A percentile compares a stretch with the other conserved stretches of the same genome.
Evolutionary conservation across 2,329 filamentous ascomycete species (phyloP).

Genomic region (Pseudogymnoascus verrucosus): DNA sequence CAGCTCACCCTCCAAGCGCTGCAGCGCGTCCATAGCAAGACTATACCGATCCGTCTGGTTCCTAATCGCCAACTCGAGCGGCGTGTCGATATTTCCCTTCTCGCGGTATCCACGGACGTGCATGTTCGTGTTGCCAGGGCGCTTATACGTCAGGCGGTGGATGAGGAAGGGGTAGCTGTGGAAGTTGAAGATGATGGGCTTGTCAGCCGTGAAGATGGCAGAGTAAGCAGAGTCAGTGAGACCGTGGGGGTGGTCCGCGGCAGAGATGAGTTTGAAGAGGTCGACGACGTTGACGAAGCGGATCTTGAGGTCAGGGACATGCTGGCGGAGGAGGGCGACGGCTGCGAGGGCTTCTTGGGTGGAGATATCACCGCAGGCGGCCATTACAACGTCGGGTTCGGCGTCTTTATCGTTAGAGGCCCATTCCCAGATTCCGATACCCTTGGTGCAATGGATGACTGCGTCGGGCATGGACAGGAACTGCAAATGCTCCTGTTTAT

Average conservation of each 20-base stretch:
- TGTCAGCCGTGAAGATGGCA: constrained; percentile 63
- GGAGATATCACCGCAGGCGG: constrained; percentile 64
- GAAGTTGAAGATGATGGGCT: constrained; percentile 75
- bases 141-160: constrained; percentile 68
- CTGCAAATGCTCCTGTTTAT: constrained; percentile 73
- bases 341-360: constrained; percentile 70
- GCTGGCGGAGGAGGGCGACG: constrained; percentile 62
- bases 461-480: constrained; percentile 68
- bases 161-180: constrained; percentile 77
- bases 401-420: constrained; percentile 61
- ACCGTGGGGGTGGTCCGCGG: constrained; percentile 64
- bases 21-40: constrained; percentile 68
- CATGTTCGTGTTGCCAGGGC: constrained; percentile 58
- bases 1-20: constrained; percentile 49
- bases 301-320: constrained; percentile 65
- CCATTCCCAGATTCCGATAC: constrained; percentile 69
- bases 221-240: constrained; percentile 58
- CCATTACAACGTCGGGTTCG: constrained; percentile 70
- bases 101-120: constrained; percentile 74
- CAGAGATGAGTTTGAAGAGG: constrained; percentile 69
- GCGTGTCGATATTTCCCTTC: constrained; percentile 79
- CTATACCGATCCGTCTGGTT: constrained; percentile 73
- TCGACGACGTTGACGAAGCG: constrained; percentile 76
- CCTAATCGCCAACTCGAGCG: constrained; percentile 67
- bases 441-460: constrained; percentile 69